Base-by-base conservation (phyloP, 352 stramenopile species). In the Phytopythium ostracodes region DNA sequence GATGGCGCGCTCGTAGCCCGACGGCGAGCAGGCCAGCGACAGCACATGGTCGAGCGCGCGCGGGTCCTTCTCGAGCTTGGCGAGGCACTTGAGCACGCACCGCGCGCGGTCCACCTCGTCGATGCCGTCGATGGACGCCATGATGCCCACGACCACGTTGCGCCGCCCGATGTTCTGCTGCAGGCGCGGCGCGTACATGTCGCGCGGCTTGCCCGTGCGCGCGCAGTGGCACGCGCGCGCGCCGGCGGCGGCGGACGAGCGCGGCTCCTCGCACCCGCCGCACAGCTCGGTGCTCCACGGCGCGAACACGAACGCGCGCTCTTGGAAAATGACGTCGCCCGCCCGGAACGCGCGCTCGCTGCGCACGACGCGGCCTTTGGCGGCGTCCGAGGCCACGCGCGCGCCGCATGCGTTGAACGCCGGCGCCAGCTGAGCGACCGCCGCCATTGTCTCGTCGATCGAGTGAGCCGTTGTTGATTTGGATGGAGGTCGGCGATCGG, bases 251-350 rank as follows among this genome's bases (percentile, higher is more conserved):
- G 43, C 7, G 1, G 66, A 58, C 4, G 65, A 69, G 3, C 64
- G 67, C 31, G 71, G 71, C 61, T 87, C 72, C 42, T 90, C 80
- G 44, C 81, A 89, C 36, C 56, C 64, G 12, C 76, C 69, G 57
- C 80, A 90, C 35, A 89, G 64, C 40, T 87, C 76, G 18, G 76
- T 88, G 64, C 72, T 85, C 83, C 84, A 92, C 11, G 77, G 62
- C 15, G 81, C 84, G 59, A 71, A 84, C 51, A 91, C 84, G 60
- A 92, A 91, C 25, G 84, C 81, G 60, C 86, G 59, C 64, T 92
- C 84, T 56, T 73, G 80, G 66, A 92, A 92, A 56, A 92, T 86
- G 33, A 91, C 78, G 25, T 88, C 76, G 8, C 83, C 83, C 5
- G 81, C 68, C 31, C 74, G 51, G 61, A 91, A 88, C 1, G 62